Evolutionary conservation across 2,329 filamentous ascomycete genomes (phyloP).

Genomic region (Talaromyces sp.): DNA sequence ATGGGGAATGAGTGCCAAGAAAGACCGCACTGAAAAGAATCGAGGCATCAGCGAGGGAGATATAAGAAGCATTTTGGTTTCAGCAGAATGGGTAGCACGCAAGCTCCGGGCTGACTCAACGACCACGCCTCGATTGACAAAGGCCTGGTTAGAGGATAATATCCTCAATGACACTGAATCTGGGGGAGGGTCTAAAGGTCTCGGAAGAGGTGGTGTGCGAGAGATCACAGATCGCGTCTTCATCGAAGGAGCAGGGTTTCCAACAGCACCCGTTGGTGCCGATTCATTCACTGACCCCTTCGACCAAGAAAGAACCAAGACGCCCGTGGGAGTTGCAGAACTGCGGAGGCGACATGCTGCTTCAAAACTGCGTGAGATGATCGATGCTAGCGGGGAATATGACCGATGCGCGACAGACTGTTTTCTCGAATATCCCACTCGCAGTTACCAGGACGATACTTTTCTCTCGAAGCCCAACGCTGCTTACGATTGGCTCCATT

Average conservation of each 20-base stretch:
- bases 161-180: slow-evolving; percentile 50
- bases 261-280: slow-evolving; percentile 37
- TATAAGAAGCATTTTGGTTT: slow-evolving; percentile 60
- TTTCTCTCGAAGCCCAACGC: slow-evolving; percentile 80
- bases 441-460: slow-evolving; percentile 88
- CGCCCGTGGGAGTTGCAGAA: slow-evolving; percentile 54
- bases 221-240: slow-evolving; percentile 64
- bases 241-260: slow-evolving; percentile 59
- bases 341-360: slow-evolving; percentile 56
- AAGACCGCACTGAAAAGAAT: slow-evolving; percentile 45
- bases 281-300: slow-evolving; percentile 35
- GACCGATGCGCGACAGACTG: slow-evolving; percentile 64
- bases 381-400: slow-evolving; percentile 58
- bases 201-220: slow-evolving; percentile 59
- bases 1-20: slow-evolving; percentile 59
- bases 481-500: slow-evolving; percentile 92
- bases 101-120: slow-evolving; percentile 48
- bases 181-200: slow-evolving; percentile 50
- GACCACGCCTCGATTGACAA: slow-evolving; percentile 44
- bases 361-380: slow-evolving; percentile 54
- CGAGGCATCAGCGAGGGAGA: slow-evolving; percentile 49
- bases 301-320: slow-evolving; percentile 23
- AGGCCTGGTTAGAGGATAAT: slow-evolving; percentile 57
- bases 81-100: slow-evolving; percentile 60
- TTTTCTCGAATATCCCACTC: slow-evolving; percentile 77